Evolutionary conservation across 1,284 basidiomycete species (phyloP), one percentile per base, ranked within the genome.

Genomic region (Pascua guehoae): DNA sequence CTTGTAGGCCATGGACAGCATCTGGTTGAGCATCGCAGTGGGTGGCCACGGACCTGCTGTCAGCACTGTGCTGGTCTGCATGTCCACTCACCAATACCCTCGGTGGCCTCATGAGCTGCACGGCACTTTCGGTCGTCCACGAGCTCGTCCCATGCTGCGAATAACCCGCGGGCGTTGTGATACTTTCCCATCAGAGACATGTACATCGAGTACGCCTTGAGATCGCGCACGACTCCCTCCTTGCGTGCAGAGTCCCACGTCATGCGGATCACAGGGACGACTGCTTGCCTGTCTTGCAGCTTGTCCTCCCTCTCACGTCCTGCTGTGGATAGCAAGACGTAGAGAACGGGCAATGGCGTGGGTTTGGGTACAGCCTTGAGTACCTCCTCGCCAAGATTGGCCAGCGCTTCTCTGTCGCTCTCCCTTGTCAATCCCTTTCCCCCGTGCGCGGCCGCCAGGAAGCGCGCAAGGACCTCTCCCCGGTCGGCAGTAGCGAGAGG

Each of bases 141-240:
- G 41, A 76, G 47, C 57, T 71, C 67, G 41, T 71, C 68, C 76
- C 76, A 75, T 0, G 65, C 53, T 45, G 58, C 24, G 44, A 72
- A 64, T 24, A 76, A 40, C 18, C 49, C 64, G 14, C 59, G 45
- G 18, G 69, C 47, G 53, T 73, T 72, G n/a, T 73, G 72, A 36
- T 70, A 61, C 41, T 64, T 54, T 1, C 70, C 74, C n/a, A 76
- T 46, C 0, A 71, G 66, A 40, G 66, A 64, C 42, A 76, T 63
- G 49, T 72, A 73, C n/a, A 73, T 58, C 63, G 66, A 66, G 51
- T 77, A 76, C 52, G 72, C 63, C 54, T 69, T 68, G 39, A 75
- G 49, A 56, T 76, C 74, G 40, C 61, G 65, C n/a, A 58, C 60
- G 15, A 61, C 66, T 3, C 64, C 66, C 43, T 65, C 59, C 12